phyloP scores from a whole-genome alignment of 176 grass and related monocot genomes.

The Tuctoria greenei region DNA sequence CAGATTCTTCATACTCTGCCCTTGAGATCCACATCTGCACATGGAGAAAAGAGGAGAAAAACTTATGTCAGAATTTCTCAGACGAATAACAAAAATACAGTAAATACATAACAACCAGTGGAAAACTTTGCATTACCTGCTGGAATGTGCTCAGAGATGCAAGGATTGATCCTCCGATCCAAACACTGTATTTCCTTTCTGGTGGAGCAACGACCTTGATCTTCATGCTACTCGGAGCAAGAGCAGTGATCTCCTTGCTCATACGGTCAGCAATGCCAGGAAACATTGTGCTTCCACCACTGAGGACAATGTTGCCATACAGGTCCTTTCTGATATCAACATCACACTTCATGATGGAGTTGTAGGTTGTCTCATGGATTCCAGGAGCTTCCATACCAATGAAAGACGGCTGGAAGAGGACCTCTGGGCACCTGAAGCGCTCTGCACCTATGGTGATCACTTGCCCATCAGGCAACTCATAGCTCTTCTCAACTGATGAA shows the following conservation, averaged over 20 bases:
- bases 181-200: slow-evolving; percentile 91
- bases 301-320: slow-evolving; percentile 86
- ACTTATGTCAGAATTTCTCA: slow-evolving; percentile 21
- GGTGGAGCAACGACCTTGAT: slow-evolving; percentile 83
- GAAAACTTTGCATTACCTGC: slow-evolving; percentile 47
- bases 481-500: slow-evolving; percentile 73
- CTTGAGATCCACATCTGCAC: slow-evolving; percentile 88
- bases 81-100: not conserved
- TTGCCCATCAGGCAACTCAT: slow-evolving; percentile 82
- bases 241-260: slow-evolving; percentile 86
- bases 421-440: slow-evolving; percentile 88
- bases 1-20: slow-evolving; percentile 74
- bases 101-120: not conserved
- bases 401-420: slow-evolving; percentile 89
- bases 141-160: slow-evolving; percentile 89
- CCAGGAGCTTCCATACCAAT: slow-evolving; percentile 83
- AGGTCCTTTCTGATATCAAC: slow-evolving; percentile 90
- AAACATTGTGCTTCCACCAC: slow-evolving; percentile 89
- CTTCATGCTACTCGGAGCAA: slow-evolving; percentile 86
- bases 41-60: not conserved
- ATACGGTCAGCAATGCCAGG: slow-evolving; percentile 79
- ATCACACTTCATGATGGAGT: slow-evolving; percentile 90
- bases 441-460: slow-evolving; percentile 85
- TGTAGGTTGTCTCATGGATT: slow-evolving; percentile 79
- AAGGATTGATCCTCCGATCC: slow-evolving; percentile 87